Evolutionary conservation across 78 protist genomes (phyloP).

Genomic region (Creolimax fragrantissima): DNA sequence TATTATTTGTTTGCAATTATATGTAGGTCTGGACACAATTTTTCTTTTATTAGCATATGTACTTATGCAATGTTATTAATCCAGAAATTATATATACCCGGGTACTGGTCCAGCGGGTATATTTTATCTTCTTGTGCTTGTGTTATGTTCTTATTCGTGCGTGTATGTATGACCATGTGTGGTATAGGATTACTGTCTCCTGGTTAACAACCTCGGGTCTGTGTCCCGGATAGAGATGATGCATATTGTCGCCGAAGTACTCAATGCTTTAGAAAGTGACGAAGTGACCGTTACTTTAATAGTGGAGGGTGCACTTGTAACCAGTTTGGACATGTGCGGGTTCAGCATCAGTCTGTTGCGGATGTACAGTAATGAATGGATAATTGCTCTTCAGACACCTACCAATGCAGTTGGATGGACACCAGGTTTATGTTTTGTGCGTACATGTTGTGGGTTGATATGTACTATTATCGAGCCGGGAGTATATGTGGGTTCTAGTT

Average conservation of each 20-base stretch:
- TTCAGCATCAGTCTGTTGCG: neutral
- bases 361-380: neutral
- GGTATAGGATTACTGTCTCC: neutral
- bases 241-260: neutral
- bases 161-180: too few species aligned
- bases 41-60: too few species aligned
- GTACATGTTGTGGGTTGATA: too few species aligned
- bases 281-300: neutral
- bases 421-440: neutral
- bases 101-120: too few species aligned
- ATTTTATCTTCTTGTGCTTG: too few species aligned
- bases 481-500: too few species aligned
- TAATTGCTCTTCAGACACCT: neutral
- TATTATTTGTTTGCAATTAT: too few species aligned
- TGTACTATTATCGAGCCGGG: too few species aligned
- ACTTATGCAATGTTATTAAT: too few species aligned
- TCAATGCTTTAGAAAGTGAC: neutral
- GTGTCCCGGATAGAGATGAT: neutral
- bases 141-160: too few species aligned
- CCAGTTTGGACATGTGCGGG: slow-evolving; percentile 7
- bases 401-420: neutral
- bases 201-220: neutral
- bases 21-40: too few species aligned
- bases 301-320: neutral
- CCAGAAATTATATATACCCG: too few species aligned